Conservation (phyloP, 139 green algal species). For the Zygnema cylindricum region DNA sequence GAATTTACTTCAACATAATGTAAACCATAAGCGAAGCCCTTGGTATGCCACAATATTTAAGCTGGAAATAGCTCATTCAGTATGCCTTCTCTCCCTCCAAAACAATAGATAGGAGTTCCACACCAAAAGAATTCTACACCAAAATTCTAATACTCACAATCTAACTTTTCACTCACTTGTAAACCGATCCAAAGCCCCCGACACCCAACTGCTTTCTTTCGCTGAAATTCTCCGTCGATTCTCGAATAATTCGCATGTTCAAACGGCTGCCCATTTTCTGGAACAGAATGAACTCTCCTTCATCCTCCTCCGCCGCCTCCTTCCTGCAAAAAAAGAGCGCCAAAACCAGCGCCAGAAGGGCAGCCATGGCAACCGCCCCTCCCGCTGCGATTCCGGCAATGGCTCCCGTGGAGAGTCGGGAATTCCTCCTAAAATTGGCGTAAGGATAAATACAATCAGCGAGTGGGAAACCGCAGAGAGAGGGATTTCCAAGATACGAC, state of each 20-base stretch:
- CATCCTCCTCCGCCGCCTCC: not conserved
- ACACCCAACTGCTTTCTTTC: constrained; percentile 22
- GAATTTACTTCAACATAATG: too few relatives aligned
- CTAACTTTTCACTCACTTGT: constrained; percentile 45
- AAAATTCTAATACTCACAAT: too few relatives aligned
- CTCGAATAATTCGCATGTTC: constrained; percentile 19
- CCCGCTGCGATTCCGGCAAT: constrained; percentile 8
- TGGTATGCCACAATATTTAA: too few relatives aligned
- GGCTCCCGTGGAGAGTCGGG: not conserved
- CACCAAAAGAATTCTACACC: too few relatives aligned
- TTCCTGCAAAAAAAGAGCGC: not conserved
- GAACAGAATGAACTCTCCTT: not conserved
- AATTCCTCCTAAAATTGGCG: not conserved
- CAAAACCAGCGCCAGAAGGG: not conserved
- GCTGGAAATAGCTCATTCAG: too few relatives aligned
- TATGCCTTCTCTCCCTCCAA: too few relatives aligned
- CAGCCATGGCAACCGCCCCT: not conserved
- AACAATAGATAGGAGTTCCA: too few relatives aligned
- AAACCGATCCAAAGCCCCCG: constrained; percentile 37
- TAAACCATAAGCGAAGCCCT: too few relatives aligned
- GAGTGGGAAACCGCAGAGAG: not conserved
- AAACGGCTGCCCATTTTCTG: not conserved
- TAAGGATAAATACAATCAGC: not conserved
- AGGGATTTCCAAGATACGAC: not conserved
- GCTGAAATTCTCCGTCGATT: constrained; percentile 36